phyloP scores from a whole-genome alignment of 108 stramenopile species.

The Nitzschia sp. region DNA sequence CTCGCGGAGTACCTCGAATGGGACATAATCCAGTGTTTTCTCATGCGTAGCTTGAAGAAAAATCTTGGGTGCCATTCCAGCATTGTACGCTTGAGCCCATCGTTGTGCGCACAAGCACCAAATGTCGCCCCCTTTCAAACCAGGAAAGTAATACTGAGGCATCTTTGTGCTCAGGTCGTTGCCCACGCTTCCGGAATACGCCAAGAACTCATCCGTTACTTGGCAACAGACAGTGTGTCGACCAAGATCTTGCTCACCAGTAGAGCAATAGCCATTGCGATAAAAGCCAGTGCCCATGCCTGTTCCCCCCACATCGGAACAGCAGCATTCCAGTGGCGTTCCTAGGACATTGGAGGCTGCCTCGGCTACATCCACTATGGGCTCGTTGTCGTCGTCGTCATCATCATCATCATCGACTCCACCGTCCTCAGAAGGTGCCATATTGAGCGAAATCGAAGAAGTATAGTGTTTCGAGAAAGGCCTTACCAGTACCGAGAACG shows the following conservation, averaged over 20 bases:
- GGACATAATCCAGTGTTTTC: slow-evolving; percentile 70
- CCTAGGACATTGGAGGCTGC: slow-evolving; percentile 64
- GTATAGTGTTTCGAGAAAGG: too few relatives aligned
- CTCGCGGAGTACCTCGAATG: slow-evolving; percentile 48
- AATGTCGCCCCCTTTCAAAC: slow-evolving; percentile 72
- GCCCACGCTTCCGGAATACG: slow-evolving; percentile 66
- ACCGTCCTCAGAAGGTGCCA: not conserved
- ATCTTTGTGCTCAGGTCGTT: slow-evolving; percentile 79
- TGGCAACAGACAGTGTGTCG: slow-evolving; percentile 80
- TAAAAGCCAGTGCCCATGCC: slow-evolving; percentile 85
- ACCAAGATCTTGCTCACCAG: slow-evolving; percentile 73
- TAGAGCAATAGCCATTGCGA: slow-evolving; percentile 82
- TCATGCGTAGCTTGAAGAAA: slow-evolving; percentile 77
- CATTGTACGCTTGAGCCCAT: slow-evolving; percentile 78
- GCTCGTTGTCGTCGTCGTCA: not conserved
- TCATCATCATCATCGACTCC: too few relatives aligned
- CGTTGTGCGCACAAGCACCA: slow-evolving; percentile 91
- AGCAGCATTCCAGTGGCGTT: slow-evolving; percentile 62
- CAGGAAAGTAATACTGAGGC: slow-evolving; percentile 80
- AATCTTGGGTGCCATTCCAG: slow-evolving; percentile 66
- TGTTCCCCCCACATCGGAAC: slow-evolving; percentile 59
- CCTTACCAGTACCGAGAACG: not conserved
- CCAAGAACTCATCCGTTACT: slow-evolving; percentile 79
- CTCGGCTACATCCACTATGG: not conserved
- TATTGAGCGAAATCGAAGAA: too few relatives aligned